Percentiles rank a stretch among this genome's conserved stretches.
Conservation (phyloP, 208 protist species). For the Histomonas meleagridis region DNA sequence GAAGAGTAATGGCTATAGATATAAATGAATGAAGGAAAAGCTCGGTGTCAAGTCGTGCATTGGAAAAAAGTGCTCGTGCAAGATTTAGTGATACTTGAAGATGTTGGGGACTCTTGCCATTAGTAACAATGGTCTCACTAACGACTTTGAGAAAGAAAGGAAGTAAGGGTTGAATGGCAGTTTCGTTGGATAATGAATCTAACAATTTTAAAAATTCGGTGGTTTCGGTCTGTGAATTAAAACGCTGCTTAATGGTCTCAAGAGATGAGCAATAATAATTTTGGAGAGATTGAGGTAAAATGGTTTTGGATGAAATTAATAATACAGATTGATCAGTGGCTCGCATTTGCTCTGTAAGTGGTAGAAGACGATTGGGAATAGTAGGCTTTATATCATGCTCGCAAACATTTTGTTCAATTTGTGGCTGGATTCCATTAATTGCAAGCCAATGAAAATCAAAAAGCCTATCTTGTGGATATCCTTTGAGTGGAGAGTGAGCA, state of each 20-base stretch:
- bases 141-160: background rate
- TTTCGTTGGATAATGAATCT: background rate
- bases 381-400: background rate
- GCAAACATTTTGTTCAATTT: background rate
- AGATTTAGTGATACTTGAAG: background rate
- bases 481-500: background rate
- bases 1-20: background rate
- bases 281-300: background rate
- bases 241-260: background rate
- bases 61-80: background rate
- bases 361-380: background rate
- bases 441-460: background rate
- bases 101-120: background rate
- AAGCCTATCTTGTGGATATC: background rate
- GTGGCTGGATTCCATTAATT: background rate
- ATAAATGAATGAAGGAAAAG: background rate
- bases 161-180: background rate
- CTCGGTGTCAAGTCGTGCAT: background rate
- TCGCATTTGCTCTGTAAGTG: background rate
- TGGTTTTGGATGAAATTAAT: background rate
- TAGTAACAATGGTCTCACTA: background rate
- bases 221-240: background rate
- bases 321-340: background rate
- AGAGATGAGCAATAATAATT: background rate
- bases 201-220: background rate